These are phyloP conservation scores for Pythium aquatile DNA, from an alignment of 352 stramenopile genomes.

Conservation along the genomic window DNA sequence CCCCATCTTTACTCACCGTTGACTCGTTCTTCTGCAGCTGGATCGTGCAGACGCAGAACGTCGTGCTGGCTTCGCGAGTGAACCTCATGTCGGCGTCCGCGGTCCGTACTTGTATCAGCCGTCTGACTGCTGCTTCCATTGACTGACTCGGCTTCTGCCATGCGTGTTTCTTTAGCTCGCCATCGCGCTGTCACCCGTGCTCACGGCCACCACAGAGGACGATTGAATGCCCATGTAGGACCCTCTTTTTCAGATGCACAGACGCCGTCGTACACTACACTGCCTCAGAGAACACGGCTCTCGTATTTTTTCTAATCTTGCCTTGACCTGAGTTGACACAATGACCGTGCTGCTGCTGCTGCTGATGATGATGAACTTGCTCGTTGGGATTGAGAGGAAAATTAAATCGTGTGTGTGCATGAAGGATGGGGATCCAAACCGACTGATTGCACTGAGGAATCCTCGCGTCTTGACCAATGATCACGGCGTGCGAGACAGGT, in stretches of 20 bases:
- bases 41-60: conserved; percentile 48
- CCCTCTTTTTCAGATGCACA: not conserved
- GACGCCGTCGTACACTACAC: conserved; percentile 10
- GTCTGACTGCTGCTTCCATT: too few species aligned
- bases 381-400: not conserved
- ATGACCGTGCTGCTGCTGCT: not conserved
- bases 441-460: not conserved
- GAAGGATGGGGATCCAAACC: not conserved
- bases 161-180: conserved; percentile 36
- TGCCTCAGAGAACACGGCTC: not conserved
- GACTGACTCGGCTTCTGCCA: too few species aligned
- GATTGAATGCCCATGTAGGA: conserved; percentile 31
- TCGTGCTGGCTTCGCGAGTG: conserved; percentile 56
- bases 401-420: not conserved
- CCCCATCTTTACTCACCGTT: too few species aligned
- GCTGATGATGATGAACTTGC: not conserved
- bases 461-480: conserved; percentile 2
- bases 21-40: conserved; percentile 12
- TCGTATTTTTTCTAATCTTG: not conserved
- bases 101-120: conserved; percentile 32
- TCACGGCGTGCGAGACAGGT: conserved; percentile 44
- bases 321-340: not conserved
- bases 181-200: conserved; percentile 63
- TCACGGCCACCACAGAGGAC: conserved; percentile 42
- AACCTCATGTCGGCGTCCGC: conserved; percentile 74